Conservation (phyloP, 257 asterid species). For the Oldenlandia corymbosa region DNA sequence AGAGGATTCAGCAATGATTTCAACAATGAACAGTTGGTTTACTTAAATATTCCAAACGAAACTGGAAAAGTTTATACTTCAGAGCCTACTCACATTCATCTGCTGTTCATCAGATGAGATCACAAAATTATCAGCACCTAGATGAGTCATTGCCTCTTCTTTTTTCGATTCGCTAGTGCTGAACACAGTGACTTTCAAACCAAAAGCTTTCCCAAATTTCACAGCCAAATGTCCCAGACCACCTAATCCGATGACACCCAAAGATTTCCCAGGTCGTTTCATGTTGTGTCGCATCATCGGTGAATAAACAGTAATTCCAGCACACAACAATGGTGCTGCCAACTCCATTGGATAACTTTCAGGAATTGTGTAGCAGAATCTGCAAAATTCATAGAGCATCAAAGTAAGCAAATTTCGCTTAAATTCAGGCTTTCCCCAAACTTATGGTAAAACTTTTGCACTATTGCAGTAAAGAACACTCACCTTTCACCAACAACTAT, state of each 20-base stretch:
- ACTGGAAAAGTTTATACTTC: too few species aligned
- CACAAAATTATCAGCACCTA: slow-evolving; percentile 80
- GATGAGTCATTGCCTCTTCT: slow-evolving; percentile 63
- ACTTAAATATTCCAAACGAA: neutral
- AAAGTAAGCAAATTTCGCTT: too few species aligned
- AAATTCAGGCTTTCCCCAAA: too few species aligned
- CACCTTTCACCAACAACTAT: slow-evolving; percentile 76
- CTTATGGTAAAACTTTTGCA: too few species aligned
- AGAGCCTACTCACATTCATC: slow-evolving; percentile 48
- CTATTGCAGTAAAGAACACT: slow-evolving; percentile 12
- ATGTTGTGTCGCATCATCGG: slow-evolving; percentile 82
- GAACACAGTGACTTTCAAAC: slow-evolving; percentile 77
- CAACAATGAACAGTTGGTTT: neutral
- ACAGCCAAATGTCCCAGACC: slow-evolving; percentile 97
- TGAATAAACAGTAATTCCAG: slow-evolving; percentile 85
- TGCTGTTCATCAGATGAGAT: slow-evolving; percentile 69
- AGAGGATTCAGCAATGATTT: neutral
- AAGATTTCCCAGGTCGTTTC: slow-evolving; percentile 82
- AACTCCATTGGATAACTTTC: slow-evolving; percentile 54
- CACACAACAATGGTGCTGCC: slow-evolving; percentile 93
- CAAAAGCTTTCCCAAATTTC: slow-evolving; percentile 92
- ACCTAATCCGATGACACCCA: slow-evolving; percentile 89
- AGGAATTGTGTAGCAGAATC: slow-evolving; percentile 79
- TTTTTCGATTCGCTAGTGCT: slow-evolving; percentile 77
- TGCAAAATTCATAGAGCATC: too few species aligned